phyloP scores from a whole-genome alignment of 176 grass and related monocot genomes.

The Lolium rigidum region DNA sequence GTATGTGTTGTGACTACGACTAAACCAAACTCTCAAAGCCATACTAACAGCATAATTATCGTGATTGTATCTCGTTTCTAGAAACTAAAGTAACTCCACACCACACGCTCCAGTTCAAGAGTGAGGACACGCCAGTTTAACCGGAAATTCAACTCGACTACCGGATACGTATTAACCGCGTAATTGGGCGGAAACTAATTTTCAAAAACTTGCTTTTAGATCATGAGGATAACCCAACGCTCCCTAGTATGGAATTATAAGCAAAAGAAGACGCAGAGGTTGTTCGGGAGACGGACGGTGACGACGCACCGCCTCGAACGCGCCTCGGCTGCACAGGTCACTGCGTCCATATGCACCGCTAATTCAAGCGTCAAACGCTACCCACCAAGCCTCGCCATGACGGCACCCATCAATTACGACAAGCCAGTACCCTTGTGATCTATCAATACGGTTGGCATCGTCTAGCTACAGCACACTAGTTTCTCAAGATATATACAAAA shows the following conservation, averaged over 20 bases:
- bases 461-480: not conserved
- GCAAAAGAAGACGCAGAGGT: conserved; percentile 6
- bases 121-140: not conserved
- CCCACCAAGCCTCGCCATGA: not conserved
- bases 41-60: not conserved
- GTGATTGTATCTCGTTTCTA: not conserved
- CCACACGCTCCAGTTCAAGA: not conserved
- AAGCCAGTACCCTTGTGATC: not conserved
- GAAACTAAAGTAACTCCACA: not conserved
- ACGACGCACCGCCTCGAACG: not conserved
- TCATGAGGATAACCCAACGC: not conserved
- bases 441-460: not conserved
- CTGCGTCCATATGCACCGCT: not conserved
- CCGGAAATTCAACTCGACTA: not conserved
- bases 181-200: not conserved
- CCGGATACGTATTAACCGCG: not conserved
- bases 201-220: not conserved
- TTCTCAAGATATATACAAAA: not conserved
- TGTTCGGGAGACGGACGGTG: not conserved
- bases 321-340: not conserved
- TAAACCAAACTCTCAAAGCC: no score
- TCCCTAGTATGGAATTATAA: not conserved
- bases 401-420: not conserved
- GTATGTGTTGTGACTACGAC: not conserved
- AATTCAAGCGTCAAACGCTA: conserved; percentile 5